These are phyloP conservation scores for Achaetomium macrosporum DNA, from an alignment of 2,329 filamentous ascomycete genomes.

Conservation along the genomic window DNA sequence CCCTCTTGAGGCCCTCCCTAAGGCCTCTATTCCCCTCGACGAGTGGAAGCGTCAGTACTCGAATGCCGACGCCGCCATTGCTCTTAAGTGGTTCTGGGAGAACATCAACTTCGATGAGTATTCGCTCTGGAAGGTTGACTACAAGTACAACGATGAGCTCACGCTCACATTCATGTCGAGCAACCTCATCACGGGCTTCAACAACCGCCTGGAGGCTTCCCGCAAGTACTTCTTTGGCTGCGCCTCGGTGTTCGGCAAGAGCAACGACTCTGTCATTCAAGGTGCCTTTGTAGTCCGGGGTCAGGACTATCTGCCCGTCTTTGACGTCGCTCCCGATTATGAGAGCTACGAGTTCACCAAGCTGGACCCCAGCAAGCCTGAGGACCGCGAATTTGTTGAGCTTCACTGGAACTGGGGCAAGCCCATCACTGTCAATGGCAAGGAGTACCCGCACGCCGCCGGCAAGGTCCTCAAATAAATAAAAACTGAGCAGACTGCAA, in stretches of 20 bases:
- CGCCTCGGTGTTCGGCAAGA: conserved; percentile 79
- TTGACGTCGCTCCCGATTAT: conserved; percentile 94
- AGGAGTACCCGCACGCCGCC: conserved; percentile 81
- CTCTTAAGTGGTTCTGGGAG: conserved; percentile 98
- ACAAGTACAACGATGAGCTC: conserved; percentile 99
- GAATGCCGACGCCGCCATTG: conserved; percentile 80
- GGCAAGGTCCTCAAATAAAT: conserved; percentile 99
- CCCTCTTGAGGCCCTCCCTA: conserved; percentile 78
- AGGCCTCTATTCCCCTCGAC: conserved; percentile 76
- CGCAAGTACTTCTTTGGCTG: conserved; percentile 97
- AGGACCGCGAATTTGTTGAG: conserved; percentile 81
- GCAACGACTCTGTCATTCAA: conserved; percentile 84
- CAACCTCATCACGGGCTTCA: conserved; percentile 98
- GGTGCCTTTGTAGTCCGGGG: conserved; percentile 95
- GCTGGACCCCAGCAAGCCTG: conserved; percentile 81
- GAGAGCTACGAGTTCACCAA: conserved; percentile 97
- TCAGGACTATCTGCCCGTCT: conserved; percentile 76
- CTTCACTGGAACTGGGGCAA: conserved; percentile 91
- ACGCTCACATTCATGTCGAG: conserved; percentile 97
- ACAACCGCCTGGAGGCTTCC: conserved; percentile 90
- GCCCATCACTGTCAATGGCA: conserved; percentile 71
- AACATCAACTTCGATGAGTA: conserved; percentile 91
- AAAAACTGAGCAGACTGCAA: conserved; percentile 15
- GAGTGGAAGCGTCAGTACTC: conserved; percentile 99
- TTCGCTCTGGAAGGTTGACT: conserved; percentile 88